Percentiles rank a stretch among this genome's conserved stretches.
phyloP scores from a whole-genome alignment of 805 yeast species.

The Lipomyces sp. region DNA sequence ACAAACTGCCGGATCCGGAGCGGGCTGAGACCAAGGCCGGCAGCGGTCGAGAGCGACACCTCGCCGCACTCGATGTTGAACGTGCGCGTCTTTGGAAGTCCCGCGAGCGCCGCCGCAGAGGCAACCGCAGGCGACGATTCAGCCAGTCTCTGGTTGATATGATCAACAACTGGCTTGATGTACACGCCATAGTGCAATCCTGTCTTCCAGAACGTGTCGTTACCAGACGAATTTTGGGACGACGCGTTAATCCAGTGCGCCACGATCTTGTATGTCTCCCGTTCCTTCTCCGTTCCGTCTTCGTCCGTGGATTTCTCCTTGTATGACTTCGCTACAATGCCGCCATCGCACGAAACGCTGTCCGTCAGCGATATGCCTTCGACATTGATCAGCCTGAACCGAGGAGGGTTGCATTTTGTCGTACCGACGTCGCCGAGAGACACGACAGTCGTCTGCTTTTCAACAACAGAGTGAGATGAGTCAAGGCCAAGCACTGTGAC shows the following conservation, averaged over 20 bases:
- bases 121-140: not conserved
- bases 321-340: slow-evolving; percentile 10
- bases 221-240: slow-evolving; percentile 16
- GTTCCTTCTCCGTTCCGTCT: not conserved
- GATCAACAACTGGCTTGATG: slow-evolving; percentile 20
- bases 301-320: not conserved
- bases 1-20: slow-evolving; percentile 12
- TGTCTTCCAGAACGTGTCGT: slow-evolving; percentile 24
- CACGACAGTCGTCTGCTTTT: slow-evolving; percentile 13
- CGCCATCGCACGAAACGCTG: slow-evolving; percentile 23
- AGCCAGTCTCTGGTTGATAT: not conserved
- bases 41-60: slow-evolving; percentile 15
- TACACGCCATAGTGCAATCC: slow-evolving; percentile 20
- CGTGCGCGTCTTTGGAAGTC: slow-evolving; percentile 11
- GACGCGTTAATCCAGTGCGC: slow-evolving; percentile 25
- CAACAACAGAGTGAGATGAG: slow-evolving; percentile 12
- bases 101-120: not conserved
- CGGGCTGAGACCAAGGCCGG: slow-evolving; percentile 18
- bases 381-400: slow-evolving; percentile 21
- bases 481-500: slow-evolving; percentile 18
- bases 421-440: slow-evolving; percentile 18
- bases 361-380: slow-evolving; percentile 22
- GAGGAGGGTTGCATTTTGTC: slow-evolving; percentile 27
- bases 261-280: slow-evolving; percentile 8
- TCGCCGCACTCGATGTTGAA: slow-evolving; percentile 22